phyloP scores from a whole-genome alignment of 306 rosid genomes.

The Casuarina glauca region DNA sequence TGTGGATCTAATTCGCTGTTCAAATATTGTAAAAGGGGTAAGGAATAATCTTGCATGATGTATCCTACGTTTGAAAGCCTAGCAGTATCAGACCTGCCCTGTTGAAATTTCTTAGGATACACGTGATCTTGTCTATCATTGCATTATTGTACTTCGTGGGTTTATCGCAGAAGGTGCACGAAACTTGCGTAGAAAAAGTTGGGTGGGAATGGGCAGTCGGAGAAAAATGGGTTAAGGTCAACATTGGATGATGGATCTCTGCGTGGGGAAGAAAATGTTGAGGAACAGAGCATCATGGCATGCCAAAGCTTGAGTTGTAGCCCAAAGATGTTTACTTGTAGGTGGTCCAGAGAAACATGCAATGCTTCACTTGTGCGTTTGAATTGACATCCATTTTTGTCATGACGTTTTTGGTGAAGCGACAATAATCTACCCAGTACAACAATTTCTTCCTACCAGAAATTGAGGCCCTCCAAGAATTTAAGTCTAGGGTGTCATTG shows the following conservation, averaged over 20 bases:
- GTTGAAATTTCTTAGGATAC: slow-evolving; percentile 23
- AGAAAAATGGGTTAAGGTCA: slow-evolving; percentile 24
- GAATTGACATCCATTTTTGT: not conserved
- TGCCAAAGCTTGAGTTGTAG: slow-evolving; percentile 15
- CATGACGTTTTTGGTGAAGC: not conserved
- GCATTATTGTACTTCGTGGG: slow-evolving; percentile 15
- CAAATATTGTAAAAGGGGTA: slow-evolving; percentile 3
- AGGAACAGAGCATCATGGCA: slow-evolving; percentile 15
- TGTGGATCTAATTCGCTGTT: slow-evolving; percentile 1
- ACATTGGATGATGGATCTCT: slow-evolving; percentile 14
- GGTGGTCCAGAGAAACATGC: not conserved
- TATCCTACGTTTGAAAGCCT: slow-evolving; percentile 3
- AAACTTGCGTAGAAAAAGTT: slow-evolving; percentile 1
- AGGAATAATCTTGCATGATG: not conserved
- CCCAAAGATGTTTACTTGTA: slow-evolving; percentile 11
- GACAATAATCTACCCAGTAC: too few species aligned
- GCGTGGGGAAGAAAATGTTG: slow-evolving; percentile 9
- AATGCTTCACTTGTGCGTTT: not conserved
- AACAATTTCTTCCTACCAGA: not conserved
- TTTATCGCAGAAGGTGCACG: not conserved
- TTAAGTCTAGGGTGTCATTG: too few species aligned
- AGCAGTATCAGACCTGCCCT: slow-evolving; percentile 14
- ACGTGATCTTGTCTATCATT: slow-evolving; percentile 24
- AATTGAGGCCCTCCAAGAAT: not conserved
- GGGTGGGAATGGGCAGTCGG: slow-evolving; percentile 26